Evolutionary conservation across 148 eudicot species (phyloP).

Genomic region (Polygonum maritimum): DNA sequence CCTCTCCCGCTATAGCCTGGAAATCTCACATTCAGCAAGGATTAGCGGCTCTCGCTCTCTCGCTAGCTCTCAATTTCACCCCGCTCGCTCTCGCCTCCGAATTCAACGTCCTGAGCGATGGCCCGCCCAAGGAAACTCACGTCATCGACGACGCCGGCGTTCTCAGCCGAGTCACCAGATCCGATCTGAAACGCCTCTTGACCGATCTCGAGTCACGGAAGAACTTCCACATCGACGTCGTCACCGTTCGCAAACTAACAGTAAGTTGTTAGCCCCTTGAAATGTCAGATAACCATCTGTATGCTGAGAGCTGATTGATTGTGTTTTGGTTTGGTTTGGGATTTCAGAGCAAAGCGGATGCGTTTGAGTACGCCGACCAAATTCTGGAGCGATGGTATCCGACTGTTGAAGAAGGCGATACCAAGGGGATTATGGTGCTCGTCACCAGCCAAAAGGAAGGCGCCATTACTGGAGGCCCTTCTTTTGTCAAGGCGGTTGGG

Average conservation of each 20-base stretch:
- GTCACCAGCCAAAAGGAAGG: slow-evolving; percentile 99
- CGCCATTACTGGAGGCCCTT: slow-evolving; percentile 94
- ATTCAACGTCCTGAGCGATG: slow-evolving; percentile 75
- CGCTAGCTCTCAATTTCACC: slow-evolving; percentile 62
- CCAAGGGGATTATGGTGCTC: slow-evolving; percentile 88
- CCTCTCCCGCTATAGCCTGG: slow-evolving; percentile 39
- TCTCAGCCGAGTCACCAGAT: slow-evolving; percentile 72
- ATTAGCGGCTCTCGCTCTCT: slow-evolving; percentile 70
- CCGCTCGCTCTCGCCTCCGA: slow-evolving; percentile 72
- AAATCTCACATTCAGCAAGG: slow-evolving; percentile 64
- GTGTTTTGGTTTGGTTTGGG: not conserved
- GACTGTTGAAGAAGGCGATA: slow-evolving; percentile 71
- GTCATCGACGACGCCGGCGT: slow-evolving; percentile 97
- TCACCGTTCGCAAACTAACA: slow-evolving; percentile 87
- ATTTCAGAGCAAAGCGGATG: slow-evolving; percentile 97
- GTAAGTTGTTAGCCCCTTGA: slow-evolving; percentile 23
- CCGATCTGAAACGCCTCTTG: slow-evolving; percentile 76
- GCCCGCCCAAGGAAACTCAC: slow-evolving; percentile 74
- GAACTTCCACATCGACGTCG: slow-evolving; percentile 60
- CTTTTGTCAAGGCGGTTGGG: slow-evolving; percentile 91
- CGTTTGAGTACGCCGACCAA: slow-evolving; percentile 98
- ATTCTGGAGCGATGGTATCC: slow-evolving; percentile 95
- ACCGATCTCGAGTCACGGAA: slow-evolving; percentile 89
- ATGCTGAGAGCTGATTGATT: not conserved
- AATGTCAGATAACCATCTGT: not conserved